These are phyloP conservation scores for Tricholoma terreum DNA, from an alignment of 768 basidiomycete species.

Conservation along the genomic window DNA sequence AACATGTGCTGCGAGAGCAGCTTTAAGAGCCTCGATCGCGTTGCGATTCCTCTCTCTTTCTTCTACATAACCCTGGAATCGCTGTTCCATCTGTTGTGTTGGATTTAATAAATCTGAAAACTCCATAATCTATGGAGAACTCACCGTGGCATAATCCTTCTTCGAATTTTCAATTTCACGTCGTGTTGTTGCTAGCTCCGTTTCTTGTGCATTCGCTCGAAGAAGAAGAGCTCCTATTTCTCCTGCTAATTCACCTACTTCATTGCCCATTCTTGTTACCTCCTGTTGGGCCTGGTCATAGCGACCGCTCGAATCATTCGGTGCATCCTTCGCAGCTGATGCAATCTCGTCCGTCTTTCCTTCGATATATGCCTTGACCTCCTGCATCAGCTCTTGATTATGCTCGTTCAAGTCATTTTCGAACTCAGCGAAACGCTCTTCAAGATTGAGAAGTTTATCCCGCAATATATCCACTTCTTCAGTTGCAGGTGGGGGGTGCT, in stretches of 20 bases:
- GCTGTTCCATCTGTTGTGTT: slow-evolving; percentile 17
- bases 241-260: slow-evolving; percentile 17
- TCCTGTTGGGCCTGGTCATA: slow-evolving; percentile 9
- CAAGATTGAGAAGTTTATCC: slow-evolving; percentile 16
- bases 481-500: neutral
- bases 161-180: slow-evolving; percentile 5
- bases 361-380: slow-evolving; percentile 19
- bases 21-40: slow-evolving; percentile 22
- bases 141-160: slow-evolving; percentile 10
- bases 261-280: slow-evolving; percentile 16
- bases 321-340: neutral
- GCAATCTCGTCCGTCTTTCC: slow-evolving; percentile 16
- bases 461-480: slow-evolving; percentile 15
- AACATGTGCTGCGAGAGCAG: slow-evolving; percentile 20
- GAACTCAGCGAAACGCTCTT: slow-evolving; percentile 15
- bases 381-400: slow-evolving; percentile 16
- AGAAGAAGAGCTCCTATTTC: slow-evolving; percentile 18
- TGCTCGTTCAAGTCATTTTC: slow-evolving; percentile 21
- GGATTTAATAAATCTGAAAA: neutral
- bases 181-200: slow-evolving; percentile 2
- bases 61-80: slow-evolving; percentile 15
- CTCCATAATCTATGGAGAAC: neutral
- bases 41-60: slow-evolving; percentile 14
- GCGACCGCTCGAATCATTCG: neutral
- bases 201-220: slow-evolving; percentile 8